Base-by-base conservation (phyloP, 1,139 yeast species). In the Nakaseomyces uthaithaninus region DNA sequence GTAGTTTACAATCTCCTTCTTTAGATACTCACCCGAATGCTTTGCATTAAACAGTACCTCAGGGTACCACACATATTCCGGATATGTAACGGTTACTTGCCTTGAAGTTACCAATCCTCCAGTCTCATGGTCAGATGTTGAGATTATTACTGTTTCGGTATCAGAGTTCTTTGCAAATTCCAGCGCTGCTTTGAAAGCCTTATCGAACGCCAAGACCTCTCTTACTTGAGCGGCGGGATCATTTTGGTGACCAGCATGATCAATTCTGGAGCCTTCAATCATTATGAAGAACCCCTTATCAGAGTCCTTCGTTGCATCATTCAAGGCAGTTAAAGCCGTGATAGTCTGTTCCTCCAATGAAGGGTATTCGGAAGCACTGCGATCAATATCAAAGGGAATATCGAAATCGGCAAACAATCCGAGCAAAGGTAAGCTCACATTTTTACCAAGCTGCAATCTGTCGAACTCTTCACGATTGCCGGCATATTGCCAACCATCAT, bases 81-180 rank as follows among this genome's bases (percentile, higher is more conserved):
- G 85, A 48, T 77, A 77, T 11, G 59, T 57, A 24, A 69, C 63
- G 7, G 77, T 59, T 18, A 81, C 64, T 65, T 86, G 95, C 64
- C 85, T 74, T 1, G 93, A 85, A 37, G 82, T 71, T 20, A 76
- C 76, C 50, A 86, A 67, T 2, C 95, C 95, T 47, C 95, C 95
- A 31, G 95, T 86, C 59, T 86, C 95, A 62, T 86, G 95, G 59
- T 86, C 95, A 19, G 91, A 80, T 3, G 94, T 84, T 19, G 87
- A 75, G 35, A 86, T 65, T 27, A 84, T 72, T 37, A 81, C 69
- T 0, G 94, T 85, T 47, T 84, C 94, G 14, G 72, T 75, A 37
- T 79, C 81, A 3, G 80, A 57, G 5, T 68, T 53, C 46, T 79
- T 74, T 28, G 81, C 83, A 57, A 75, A 84, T 33, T 81, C 74